A percentile compares a stretch with the other conserved stretches of the same genome.
These are phyloP conservation scores for Cladophialophora psammophila DNA, from an alignment of 2,329 filamentous ascomycete genomes.

Conservation along the genomic window DNA sequence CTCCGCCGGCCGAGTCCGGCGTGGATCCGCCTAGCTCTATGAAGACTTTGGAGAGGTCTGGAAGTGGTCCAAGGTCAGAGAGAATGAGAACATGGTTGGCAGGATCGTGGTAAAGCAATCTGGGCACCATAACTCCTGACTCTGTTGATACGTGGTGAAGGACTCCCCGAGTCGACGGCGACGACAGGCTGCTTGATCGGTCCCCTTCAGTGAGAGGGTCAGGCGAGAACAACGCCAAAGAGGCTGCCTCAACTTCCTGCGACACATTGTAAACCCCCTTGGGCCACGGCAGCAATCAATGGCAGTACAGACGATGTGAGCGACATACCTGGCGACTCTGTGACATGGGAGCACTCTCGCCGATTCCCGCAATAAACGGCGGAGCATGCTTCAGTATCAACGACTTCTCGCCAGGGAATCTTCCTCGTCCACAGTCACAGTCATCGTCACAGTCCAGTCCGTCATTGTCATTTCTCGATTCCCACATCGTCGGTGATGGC, in stretches of 20 bases:
- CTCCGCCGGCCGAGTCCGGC: neutral
- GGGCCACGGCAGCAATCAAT: neutral
- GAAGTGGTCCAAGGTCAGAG: conserved; percentile 23
- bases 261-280: neutral
- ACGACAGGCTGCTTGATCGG: neutral
- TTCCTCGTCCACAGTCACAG: neutral
- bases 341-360: conserved; percentile 13
- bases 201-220: neutral
- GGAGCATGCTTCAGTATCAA: conserved; percentile 27
- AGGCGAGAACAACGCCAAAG: conserved; percentile 4
- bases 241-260: conserved; percentile 10
- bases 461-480: neutral
- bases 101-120: conserved; percentile 18
- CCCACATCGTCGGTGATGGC: neutral
- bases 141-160: neutral
- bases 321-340: conserved; percentile 17
- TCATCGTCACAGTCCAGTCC: neutral
- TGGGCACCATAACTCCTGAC: conserved; percentile 14
- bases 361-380: conserved; percentile 22
- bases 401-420: conserved; percentile 10
- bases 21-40: conserved; percentile 21
- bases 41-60: conserved; percentile 24
- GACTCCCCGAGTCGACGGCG: neutral
- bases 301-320: too few relatives aligned
- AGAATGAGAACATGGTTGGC: conserved; percentile 21